Evolutionary conservation across 1,284 basidiomycete species (phyloP).

Genomic region (Volvariella surrecta): DNA sequence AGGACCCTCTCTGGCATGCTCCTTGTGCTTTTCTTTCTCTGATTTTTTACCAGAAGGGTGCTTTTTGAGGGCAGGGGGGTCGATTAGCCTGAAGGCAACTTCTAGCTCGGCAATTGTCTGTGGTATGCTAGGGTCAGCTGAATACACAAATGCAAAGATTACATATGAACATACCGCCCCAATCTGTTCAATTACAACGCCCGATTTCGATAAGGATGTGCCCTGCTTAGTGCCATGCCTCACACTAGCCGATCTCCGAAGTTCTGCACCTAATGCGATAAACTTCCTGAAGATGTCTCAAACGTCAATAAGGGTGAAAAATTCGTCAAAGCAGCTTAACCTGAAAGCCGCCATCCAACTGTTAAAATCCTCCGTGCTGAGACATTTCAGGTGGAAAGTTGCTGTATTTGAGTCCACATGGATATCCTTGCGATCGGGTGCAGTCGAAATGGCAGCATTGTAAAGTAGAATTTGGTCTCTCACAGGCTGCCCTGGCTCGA

Average conservation of each 20-base stretch:
- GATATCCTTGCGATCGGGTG: conserved; percentile 60
- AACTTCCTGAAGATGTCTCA: conserved; percentile 39
- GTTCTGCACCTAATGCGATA: conserved; percentile 38
- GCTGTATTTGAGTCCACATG: conserved; percentile 69
- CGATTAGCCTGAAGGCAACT: conserved; percentile 26
- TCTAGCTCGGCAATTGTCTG: conserved; percentile 38
- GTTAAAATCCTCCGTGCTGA: conserved; percentile 61
- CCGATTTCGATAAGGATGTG: conserved; percentile 37
- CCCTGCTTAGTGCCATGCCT: conserved; percentile 29
- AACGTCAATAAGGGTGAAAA: conserved; percentile 1
- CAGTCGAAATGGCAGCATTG: conserved; percentile 67
- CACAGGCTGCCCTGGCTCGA: conserved; percentile 60
- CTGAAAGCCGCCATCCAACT: conserved; percentile 69
- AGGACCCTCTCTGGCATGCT: conserved; percentile 28
- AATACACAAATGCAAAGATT: neutral
- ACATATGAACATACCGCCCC: conserved; percentile 33
- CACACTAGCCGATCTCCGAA: conserved; percentile 38
- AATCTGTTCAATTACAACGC: conserved; percentile 52
- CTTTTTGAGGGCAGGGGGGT: conserved; percentile 22
- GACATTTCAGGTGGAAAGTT: conserved; percentile 75
- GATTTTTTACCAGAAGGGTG: conserved; percentile 26
- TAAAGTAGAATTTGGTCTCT: conserved; percentile 64
- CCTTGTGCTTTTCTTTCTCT: conserved; percentile 40
- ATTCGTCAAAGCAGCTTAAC: conserved; percentile 25
- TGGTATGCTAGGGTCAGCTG: conserved; percentile 2